phyloP scores from a whole-genome alignment of 2,329 filamentous ascomycete genomes.

The Arachnomyces sp. region DNA sequence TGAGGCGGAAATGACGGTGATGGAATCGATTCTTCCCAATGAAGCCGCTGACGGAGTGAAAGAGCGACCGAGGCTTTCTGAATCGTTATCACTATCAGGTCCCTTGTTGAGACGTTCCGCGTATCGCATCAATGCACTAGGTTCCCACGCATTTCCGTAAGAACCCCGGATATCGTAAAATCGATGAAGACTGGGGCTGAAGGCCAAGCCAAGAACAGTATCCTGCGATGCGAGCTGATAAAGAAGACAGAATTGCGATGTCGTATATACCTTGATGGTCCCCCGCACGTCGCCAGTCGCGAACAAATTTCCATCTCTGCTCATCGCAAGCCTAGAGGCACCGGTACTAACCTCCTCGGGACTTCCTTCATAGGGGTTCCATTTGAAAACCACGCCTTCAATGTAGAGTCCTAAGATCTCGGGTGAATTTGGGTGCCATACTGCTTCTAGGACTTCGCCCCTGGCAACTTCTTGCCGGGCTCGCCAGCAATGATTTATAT shows the following conservation, averaged over 20 bases:
- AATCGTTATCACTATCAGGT: no score
- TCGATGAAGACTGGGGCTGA: slow-evolving; percentile 19
- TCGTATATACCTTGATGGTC: slow-evolving; percentile 20
- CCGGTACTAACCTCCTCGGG: no score
- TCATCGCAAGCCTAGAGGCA: slow-evolving; percentile 15
- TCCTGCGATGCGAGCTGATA: slow-evolving; percentile 17
- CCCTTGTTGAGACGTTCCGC: slow-evolving; percentile 13
- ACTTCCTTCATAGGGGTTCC: slow-evolving; percentile 25
- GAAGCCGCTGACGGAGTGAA: neutral
- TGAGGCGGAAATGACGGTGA: slow-evolving; percentile 2
- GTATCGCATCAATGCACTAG: slow-evolving; percentile 16
- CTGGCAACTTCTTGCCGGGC: slow-evolving; percentile 1
- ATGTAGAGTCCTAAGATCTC: slow-evolving; percentile 27
- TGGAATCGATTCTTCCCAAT: neutral
- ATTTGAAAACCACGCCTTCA: slow-evolving; percentile 31
- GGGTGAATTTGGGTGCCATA: no score
- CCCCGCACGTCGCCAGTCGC: slow-evolving; percentile 19
- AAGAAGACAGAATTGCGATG: slow-evolving; percentile 14
- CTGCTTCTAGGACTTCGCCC: slow-evolving; percentile 21
- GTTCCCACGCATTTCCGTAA: slow-evolving; percentile 23
- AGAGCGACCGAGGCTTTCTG: neutral
- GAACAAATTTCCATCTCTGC: slow-evolving; percentile 18
- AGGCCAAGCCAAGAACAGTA: slow-evolving; percentile 16
- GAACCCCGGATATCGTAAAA: slow-evolving; percentile 22
- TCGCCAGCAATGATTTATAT: slow-evolving; percentile 2